These are phyloP conservation scores for Aspergillus nomiae DNA, from an alignment of 2,329 filamentous ascomycete genomes.

Conservation along the genomic window DNA sequence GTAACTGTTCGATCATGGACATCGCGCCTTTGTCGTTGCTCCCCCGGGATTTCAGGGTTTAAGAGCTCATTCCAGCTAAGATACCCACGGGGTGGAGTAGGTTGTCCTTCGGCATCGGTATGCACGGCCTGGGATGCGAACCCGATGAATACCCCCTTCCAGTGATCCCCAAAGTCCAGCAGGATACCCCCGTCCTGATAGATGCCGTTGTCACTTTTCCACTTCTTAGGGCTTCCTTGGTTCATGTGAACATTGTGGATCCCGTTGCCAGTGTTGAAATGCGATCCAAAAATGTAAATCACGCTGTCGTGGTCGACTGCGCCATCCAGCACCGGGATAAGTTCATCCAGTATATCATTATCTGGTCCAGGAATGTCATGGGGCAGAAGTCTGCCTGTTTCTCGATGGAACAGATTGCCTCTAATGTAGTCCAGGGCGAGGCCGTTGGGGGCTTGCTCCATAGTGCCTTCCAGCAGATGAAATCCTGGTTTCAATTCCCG, in stretches of 20 bases:
- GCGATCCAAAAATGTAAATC: constrained; percentile 21
- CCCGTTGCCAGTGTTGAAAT: constrained; percentile 6
- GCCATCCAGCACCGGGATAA: constrained; percentile 17
- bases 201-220: constrained; percentile 14
- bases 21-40: not conserved
- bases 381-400: constrained; percentile 19
- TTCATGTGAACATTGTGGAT: constrained; percentile 28
- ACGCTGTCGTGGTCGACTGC: constrained; percentile 16
- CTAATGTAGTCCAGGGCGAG: constrained; percentile 20
- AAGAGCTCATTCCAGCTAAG: constrained; percentile 16
- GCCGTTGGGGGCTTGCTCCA: not conserved
- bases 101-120: constrained; percentile 19
- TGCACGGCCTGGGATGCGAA: constrained; percentile 24
- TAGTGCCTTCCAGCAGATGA: constrained; percentile 6
- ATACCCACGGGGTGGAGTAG: not conserved
- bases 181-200: constrained; percentile 24
- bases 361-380: constrained; percentile 21
- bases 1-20: constrained; percentile 4
- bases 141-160: constrained; percentile 22
- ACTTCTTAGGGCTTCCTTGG: constrained; percentile 19
- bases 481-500: constrained; percentile 14
- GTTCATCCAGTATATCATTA: constrained; percentile 38
- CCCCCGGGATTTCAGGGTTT: constrained; percentile 5
- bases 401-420: constrained; percentile 17
- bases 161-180: constrained; percentile 15